Evolutionary conservation across 306 rosid genomes (phyloP).

Genomic region (Arachis stenosperma): DNA sequence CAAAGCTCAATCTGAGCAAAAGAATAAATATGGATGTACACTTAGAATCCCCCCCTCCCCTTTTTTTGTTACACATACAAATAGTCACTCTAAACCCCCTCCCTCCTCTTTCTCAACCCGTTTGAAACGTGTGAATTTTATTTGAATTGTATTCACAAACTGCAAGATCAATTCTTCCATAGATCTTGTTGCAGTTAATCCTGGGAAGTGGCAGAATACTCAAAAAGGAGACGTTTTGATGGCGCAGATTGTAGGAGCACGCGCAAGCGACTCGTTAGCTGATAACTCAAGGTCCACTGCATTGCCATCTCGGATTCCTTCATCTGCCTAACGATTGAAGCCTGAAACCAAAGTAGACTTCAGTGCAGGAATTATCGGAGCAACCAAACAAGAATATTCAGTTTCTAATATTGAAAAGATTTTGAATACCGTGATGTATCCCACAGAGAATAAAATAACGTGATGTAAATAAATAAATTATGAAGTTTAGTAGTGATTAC

Average conservation of each 20-base stretch:
- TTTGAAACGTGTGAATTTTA: background rate
- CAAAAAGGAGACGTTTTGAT: constrained; percentile 71
- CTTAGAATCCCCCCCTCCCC: background rate
- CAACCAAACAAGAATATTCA: background rate
- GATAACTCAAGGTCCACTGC: constrained; percentile 91
- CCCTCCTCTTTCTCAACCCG: background rate
- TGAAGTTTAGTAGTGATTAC: background rate
- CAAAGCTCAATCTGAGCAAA: constrained; percentile 62
- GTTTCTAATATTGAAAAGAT: background rate
- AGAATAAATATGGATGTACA: constrained; percentile 37
- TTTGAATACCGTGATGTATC: background rate
- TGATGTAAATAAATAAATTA: too few species aligned
- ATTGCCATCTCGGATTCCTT: constrained; percentile 90
- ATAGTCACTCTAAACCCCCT: background rate
- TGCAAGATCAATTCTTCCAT: constrained; percentile 2
- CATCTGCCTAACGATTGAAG: constrained; percentile 86
- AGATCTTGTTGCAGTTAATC: constrained; percentile 44
- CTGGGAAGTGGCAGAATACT: constrained; percentile 76
- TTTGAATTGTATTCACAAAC: background rate
- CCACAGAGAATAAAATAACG: too few species aligned
- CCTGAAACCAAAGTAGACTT: constrained; percentile 49
- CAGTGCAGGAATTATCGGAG: background rate
- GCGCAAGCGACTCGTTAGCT: constrained; percentile 79
- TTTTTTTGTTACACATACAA: background rate
- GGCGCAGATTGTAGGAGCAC: constrained; percentile 77